These are phyloP conservation scores for Plasmodium coatneyi DNA, from an alignment of 169 alveolate genomes.

Conservation along the genomic window DNA sequence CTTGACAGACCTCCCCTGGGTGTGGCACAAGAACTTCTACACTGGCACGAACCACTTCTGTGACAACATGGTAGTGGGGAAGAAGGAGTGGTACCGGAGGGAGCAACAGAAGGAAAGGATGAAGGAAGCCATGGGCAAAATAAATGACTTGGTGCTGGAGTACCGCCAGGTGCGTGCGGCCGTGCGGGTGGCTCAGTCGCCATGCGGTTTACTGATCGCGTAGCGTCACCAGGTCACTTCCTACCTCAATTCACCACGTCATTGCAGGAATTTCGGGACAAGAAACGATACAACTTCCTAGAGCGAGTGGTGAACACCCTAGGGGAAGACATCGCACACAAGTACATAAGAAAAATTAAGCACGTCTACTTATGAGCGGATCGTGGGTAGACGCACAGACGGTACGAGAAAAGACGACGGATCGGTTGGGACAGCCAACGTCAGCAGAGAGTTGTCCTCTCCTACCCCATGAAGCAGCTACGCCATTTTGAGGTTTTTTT, in stretches of 20 bases:
- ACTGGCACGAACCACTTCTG: conserved; percentile 84
- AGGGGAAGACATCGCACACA: conserved; percentile 89
- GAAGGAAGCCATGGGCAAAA: conserved; percentile 53
- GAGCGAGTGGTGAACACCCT: conserved; percentile 88
- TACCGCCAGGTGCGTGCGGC: conserved; percentile 42
- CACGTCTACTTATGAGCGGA: conserved; percentile 30
- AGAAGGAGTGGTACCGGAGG: conserved; percentile 87
- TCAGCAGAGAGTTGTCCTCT: background rate
- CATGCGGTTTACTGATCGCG: too few relatives aligned
- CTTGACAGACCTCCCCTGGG: conserved; percentile 88
- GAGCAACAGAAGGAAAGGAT: conserved; percentile 78
- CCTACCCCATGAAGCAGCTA: background rate
- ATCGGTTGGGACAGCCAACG: background rate
- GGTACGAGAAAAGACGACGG: background rate
- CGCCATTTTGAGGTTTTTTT: background rate
- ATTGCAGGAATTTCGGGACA: conserved; percentile 78
- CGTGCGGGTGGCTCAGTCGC: background rate
- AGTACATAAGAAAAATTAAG: conserved; percentile 86
- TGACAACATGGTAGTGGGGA: conserved; percentile 87
- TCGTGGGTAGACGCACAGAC: background rate
- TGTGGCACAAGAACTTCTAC: conserved; percentile 88
- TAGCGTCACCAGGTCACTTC: background rate
- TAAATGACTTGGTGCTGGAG: conserved; percentile 61
- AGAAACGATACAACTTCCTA: conserved; percentile 83
- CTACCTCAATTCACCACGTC: background rate